Evolutionary conservation across 2,329 filamentous ascomycete species (phyloP), one percentile per base, ranked within the genome.

Genomic region (Ceratocystis ficicola): DNA sequence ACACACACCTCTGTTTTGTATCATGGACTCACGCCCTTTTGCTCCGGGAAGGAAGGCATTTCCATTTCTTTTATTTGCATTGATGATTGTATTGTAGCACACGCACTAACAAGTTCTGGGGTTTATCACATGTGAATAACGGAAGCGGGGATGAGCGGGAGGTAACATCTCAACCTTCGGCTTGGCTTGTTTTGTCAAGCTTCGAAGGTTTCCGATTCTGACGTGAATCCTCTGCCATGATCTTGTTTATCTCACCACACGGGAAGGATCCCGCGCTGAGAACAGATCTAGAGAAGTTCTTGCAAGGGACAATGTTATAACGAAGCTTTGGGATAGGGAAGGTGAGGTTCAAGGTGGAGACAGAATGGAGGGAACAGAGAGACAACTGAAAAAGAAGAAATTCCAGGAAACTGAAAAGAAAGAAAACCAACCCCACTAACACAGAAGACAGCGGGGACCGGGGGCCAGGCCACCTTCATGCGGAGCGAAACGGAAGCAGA

Each of bases 301-400:
- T 36, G 3, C 32, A 36, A 36, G 36, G 36, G 36, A 15, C 36
- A 41, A 41, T 41, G 12, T 41, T 50, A 25, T 60, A n/a, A n/a
- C 32, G 28, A 15, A 30, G 57, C 12, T n/a, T 60, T 20, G 63
- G 20, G 22, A 55, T 17, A 60, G 15, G 32, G 52, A 22, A 44
- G 15, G 44, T 32, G 25, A 28, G 17, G 32, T 25, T 41, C 36
- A 41, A 41, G 10, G 52, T 60, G 44, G 41, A 32, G 44, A 57
- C 7, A 15, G 10, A 41, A 41, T 41, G 36, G 36, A 41, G 36
- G 12, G 36, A 41, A 41, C 10, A 41, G 36, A 41, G 25, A n/a
- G 55, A 36, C 32, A 36, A 65, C 46, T 62, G 55, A 67, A 67
- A 63, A 66, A 66, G 65, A 59, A 66, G 61, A 66, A 66, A 46